Evolutionary conservation across 192 early-diverging fungal species (phyloP).

Genomic region (Mortierella alpina): DNA sequence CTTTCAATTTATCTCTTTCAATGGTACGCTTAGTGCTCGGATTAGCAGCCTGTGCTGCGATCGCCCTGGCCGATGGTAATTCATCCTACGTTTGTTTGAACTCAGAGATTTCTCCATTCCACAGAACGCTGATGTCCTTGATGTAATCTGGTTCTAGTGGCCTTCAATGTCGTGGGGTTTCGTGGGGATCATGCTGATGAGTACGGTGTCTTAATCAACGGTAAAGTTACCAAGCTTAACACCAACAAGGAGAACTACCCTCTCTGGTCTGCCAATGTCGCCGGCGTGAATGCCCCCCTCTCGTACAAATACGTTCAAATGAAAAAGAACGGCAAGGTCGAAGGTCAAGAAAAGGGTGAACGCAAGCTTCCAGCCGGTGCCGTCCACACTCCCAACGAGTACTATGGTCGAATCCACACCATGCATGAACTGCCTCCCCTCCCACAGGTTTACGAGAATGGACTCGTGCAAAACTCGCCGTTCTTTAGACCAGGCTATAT

Average conservation of each 20-base stretch:
- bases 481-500: slow-evolving; percentile 37
- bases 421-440: slow-evolving; percentile 21
- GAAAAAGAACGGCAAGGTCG: slow-evolving; percentile 10
- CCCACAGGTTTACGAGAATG: slow-evolving; percentile 41
- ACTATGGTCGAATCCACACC: slow-evolving; percentile 23
- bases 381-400: slow-evolving; percentile 30
- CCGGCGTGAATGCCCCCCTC: slow-evolving; percentile 27
- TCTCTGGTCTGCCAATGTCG: slow-evolving; percentile 45
- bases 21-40: slow-evolving; percentile 50
- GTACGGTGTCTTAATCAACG: slow-evolving; percentile 37
- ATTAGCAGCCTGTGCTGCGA: slow-evolving; percentile 41
- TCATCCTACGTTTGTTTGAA: not conserved
- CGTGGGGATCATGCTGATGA: slow-evolving; percentile 14
- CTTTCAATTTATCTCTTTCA: slow-evolving; percentile 7
- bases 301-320: slow-evolving; percentile 35
- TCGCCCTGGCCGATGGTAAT: slow-evolving; percentile 46
- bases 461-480: slow-evolving; percentile 23
- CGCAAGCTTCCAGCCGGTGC: slow-evolving; percentile 36
- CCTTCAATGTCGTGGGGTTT: slow-evolving; percentile 45
- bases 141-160: slow-evolving; percentile 9
- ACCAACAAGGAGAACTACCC: slow-evolving; percentile 28
- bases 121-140: not conserved
- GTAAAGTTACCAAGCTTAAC: slow-evolving; percentile 38
- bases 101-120: not conserved
- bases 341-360: slow-evolving; percentile 6